Evolutionary conservation across 768 basidiomycete species (phyloP).

Genomic region (Dentipellis sp.): DNA sequence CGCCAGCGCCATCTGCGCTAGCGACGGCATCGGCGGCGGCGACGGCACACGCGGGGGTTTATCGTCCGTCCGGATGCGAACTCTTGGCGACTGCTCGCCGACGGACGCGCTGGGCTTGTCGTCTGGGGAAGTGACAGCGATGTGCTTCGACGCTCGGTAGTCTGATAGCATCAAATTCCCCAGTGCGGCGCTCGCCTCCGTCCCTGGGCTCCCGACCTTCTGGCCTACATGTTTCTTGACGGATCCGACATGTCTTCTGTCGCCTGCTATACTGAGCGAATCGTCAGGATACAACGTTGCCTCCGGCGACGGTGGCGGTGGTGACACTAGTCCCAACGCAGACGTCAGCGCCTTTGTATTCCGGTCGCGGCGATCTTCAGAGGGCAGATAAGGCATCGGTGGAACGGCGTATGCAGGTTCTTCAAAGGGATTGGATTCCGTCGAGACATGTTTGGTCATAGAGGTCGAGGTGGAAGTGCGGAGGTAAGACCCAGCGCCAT

Average conservation of each 20-base stretch:
- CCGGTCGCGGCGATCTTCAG: slow-evolving; percentile 28
- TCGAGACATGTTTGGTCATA: slow-evolving; percentile 14
- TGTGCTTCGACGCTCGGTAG: slow-evolving; percentile 21
- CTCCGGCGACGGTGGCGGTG: slow-evolving; percentile 42
- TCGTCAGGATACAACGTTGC: slow-evolving; percentile 66
- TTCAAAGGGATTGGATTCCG: slow-evolving; percentile 25
- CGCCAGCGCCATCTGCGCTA: slow-evolving; percentile 69
- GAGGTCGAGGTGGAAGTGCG: slow-evolving; percentile 40
- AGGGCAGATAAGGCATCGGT: slow-evolving; percentile 18
- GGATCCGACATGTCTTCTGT: slow-evolving; percentile 16
- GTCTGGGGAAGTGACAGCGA: slow-evolving; percentile 18
- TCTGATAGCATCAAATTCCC: slow-evolving; percentile 58
- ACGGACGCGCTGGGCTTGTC: slow-evolving; percentile 9
- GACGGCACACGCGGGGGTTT: slow-evolving; percentile 75
- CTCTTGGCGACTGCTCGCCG: slow-evolving; percentile 13
- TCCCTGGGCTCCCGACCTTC: slow-evolving; percentile 22
- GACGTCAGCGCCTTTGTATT: slow-evolving; percentile 28
- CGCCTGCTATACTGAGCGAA: slow-evolving; percentile 51
- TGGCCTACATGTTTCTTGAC: slow-evolving; percentile 17
- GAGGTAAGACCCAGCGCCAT: slow-evolving; percentile 43
- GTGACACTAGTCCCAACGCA: slow-evolving; percentile 25
- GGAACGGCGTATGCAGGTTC: slow-evolving; percentile 25
- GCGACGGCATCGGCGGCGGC: slow-evolving; percentile 62
- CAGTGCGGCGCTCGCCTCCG: slow-evolving; percentile 37
- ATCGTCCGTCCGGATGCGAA: slow-evolving; percentile 35